Evolutionary conservation across 1,139 yeast genomes (phyloP).

Genomic region (Taphrina pruni): DNA sequence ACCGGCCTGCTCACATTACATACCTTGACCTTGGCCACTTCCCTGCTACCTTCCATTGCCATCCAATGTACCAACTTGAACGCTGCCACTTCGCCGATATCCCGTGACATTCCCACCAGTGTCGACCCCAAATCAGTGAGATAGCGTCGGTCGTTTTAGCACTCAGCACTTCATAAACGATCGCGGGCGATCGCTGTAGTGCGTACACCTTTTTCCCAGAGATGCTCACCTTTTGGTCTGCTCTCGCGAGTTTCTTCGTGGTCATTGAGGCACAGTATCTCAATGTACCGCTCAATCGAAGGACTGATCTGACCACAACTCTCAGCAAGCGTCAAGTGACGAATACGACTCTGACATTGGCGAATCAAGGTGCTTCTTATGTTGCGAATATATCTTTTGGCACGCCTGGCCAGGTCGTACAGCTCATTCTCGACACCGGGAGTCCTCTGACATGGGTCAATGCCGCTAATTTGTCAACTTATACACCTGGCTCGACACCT

Average conservation of each 20-base stretch:
- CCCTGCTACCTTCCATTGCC: no score
- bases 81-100: no score
- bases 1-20: no score
- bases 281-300: slow-evolving; percentile 18
- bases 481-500: slow-evolving; percentile 26
- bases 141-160: no score
- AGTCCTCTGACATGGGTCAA: slow-evolving; percentile 43
- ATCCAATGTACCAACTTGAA: no score
- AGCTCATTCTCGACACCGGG: slow-evolving; percentile 41
- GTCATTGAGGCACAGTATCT: slow-evolving; percentile 16
- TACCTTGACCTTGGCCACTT: no score
- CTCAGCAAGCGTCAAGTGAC: slow-evolving; percentile 26
- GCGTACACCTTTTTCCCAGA: not conserved
- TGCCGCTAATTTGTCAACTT: slow-evolving; percentile 36
- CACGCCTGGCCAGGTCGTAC: slow-evolving; percentile 28
- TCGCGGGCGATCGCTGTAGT: no score
- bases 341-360: slow-evolving; percentile 21
- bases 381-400: slow-evolving; percentile 36
- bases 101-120: no score
- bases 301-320: not conserved
- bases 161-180: no score
- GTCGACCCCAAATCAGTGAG: no score
- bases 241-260: not conserved
- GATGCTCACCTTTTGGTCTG: not conserved
- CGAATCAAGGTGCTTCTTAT: slow-evolving; percentile 17